Evolutionary conservation across 1,284 basidiomycete species (phyloP), one percentile per base, ranked within the genome.

Genomic region (Cryptococcus sp.): DNA sequence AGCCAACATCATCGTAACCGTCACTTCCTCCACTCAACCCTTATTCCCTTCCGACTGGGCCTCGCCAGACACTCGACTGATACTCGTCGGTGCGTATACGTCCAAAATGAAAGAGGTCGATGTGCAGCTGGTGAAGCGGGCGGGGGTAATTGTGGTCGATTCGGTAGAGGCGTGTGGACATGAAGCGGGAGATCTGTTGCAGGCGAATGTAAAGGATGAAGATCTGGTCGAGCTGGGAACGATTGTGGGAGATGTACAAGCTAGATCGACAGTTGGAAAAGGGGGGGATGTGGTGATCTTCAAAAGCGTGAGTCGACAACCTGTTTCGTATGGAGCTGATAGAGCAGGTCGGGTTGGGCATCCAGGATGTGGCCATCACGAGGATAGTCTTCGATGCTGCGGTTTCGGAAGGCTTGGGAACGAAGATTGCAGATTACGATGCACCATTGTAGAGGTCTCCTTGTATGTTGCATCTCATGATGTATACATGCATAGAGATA

Each of bases 21-120:
- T 86, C 1, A 93, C 89, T 0, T 80, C 86, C 0, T 84, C 87
- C 6, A 80, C 78, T 0, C 57, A 53, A 3, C 82, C 89, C 0
- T 79, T 91, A 6, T 90, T 92, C 55, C 54, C 57, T 22, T 51
- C 60, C 5, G 79, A 86, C 14, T 75, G 76, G 43, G 63, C 66
- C 25, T 57, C 54, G 7, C 61, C 77, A 0, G 82, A 83, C 0
- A 77, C 85, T 0, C 85, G 88, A 59, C 59, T 92, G 35, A 81
- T 87, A 52, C 74, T 92, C 2, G 80, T 90, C 28, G 87, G 89
- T 5, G 87, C 85, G 47, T 92, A 87, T 64, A 90, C 79, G 26
- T 84, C 85, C 0, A 62, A 74, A 14, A 93, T 92, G 89, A 78
- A 77, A 47, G 89, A 93, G 63, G 78, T 87, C 6, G 82, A 85